phyloP scores from a whole-genome alignment of 441 rosid genomes.

The Adansonia rubrostipa region DNA sequence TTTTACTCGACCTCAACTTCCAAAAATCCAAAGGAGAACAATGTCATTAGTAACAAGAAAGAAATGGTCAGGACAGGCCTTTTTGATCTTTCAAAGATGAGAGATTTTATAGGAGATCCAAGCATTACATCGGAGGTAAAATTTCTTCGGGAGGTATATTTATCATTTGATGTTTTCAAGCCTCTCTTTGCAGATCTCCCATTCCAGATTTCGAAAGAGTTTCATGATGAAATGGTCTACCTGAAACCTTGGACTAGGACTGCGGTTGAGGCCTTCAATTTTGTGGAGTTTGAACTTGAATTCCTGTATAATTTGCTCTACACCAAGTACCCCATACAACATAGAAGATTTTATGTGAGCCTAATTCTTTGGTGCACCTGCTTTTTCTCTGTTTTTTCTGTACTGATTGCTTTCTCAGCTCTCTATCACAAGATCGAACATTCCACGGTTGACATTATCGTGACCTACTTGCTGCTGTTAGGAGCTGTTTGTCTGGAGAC shows the following conservation, averaged over 20 bases:
- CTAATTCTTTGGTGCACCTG: slow-evolving; percentile 20
- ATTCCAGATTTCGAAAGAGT: background rate
- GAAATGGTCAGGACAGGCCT: slow-evolving; percentile 10
- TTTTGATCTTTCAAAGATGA: background rate
- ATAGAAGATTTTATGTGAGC: background rate
- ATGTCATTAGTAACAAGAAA: background rate
- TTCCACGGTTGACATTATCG: slow-evolving; percentile 25
- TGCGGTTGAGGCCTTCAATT: slow-evolving; percentile 32
- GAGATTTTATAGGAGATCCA: too few species aligned
- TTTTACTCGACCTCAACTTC: background rate
- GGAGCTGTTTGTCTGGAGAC: slow-evolving; percentile 47
- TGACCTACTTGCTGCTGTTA: slow-evolving; percentile 45
- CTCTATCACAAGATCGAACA: slow-evolving; percentile 1
- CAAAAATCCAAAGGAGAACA: background rate
- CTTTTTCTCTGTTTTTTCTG: slow-evolving; percentile 31
- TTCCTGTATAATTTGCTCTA: slow-evolving; percentile 51
- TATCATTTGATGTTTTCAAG: background rate
- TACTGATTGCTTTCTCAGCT: slow-evolving; percentile 30
- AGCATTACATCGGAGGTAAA: background rate
- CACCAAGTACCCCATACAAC: slow-evolving; percentile 39
- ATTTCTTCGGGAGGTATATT: background rate
- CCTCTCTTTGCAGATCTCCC: background rate
- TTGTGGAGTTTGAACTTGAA: slow-evolving; percentile 54
- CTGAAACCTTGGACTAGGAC: background rate
- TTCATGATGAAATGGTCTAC: background rate